Base-by-base conservation (phyloP, 257 asterid species). In the Petunia axillaris region DNA sequence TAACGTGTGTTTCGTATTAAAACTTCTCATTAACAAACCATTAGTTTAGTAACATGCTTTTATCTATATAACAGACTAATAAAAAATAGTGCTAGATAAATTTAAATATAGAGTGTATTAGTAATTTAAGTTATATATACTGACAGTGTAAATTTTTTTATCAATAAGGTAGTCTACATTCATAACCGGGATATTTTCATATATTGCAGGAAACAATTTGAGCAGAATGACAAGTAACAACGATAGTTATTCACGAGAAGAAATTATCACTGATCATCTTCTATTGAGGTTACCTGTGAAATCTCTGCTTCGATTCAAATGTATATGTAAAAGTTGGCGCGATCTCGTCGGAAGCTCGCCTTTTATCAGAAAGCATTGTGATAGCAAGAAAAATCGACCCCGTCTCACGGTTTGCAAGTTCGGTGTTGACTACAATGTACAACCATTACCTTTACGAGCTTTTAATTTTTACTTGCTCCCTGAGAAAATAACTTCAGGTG, bases 401-500 rank as follows among this genome's bases (percentile, higher is more conserved):
- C 38, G 2, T 67, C 54, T 54, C 40, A 54, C 5, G 3, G 54
- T 15, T 67, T 67, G 75, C 75, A 67, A 67, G 15, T 41, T 67
- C 15, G 75, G 75, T 67, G 75, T 41, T 3, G 50, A 67, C 75
- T 67, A 67, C 38, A 67, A 67, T 48, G 3, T 15, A 3, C 54
- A 67, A 0, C 38, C 54, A 0, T 53, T 15, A 15, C 75, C 75
- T 67, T 1, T 41, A 67, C 8, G 75, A 35, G 50, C 54, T 67
- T 67, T 67, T 67, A 67, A 67, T 67, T 67, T 67, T 48, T 67
- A 2, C 8, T 53, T 67, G 38, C 75, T 67, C 14, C 75, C 75
- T 5, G 54, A 67, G 7, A 67, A 41, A 67, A 41, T 41, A 43
- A 14, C 15, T 1, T 4, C 38, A 10, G 75, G 54, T 1, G 7